phyloP scores from a whole-genome alignment of 176 grass and related monocot genomes.

The Aegilops bicornis region DNA sequence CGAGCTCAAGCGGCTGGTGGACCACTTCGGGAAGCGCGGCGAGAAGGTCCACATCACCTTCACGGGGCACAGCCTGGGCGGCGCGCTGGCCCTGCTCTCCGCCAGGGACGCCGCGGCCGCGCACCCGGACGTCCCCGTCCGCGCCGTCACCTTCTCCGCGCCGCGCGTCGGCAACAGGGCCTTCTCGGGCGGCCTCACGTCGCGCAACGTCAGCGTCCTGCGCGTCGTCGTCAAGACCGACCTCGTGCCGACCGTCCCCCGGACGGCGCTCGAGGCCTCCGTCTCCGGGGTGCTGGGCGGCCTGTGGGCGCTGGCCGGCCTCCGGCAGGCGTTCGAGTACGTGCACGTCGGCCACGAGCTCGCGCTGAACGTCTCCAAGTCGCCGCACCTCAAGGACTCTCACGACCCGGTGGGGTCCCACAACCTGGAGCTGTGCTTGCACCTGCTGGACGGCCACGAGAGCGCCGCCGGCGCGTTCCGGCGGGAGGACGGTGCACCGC shows the following conservation, averaged over 20 bases:
- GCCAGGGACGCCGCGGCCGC: constrained; percentile 48
- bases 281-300: constrained; percentile 38
- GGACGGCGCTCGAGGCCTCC: not conserved
- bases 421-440: constrained; percentile 38
- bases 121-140: constrained; percentile 4
- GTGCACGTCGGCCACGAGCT: constrained; percentile 33
- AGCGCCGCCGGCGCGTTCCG: not conserved
- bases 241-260: constrained; percentile 44
- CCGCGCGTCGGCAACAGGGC: constrained; percentile 61
- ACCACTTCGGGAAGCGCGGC: constrained; percentile 4
- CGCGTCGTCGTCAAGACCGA: constrained; percentile 41
- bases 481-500: not conserved
- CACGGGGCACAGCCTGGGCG: constrained; percentile 73
- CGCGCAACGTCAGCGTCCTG: constrained; percentile 30
- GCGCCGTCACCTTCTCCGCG: constrained; percentile 57
- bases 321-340: not conserved
- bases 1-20: constrained; percentile 41
- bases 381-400: constrained; percentile 26
- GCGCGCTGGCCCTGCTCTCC: constrained; percentile 55
- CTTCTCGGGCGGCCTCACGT: constrained; percentile 29
- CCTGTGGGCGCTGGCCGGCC: constrained; percentile 38
- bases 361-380: constrained; percentile 17
- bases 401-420: constrained; percentile 18
- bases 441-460: constrained; percentile 25
- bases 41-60: constrained; percentile 36